Percentiles rank a stretch among this genome's conserved stretches.
Conservation (phyloP, 129 eudicot species). For the Escallonia rubra region DNA sequence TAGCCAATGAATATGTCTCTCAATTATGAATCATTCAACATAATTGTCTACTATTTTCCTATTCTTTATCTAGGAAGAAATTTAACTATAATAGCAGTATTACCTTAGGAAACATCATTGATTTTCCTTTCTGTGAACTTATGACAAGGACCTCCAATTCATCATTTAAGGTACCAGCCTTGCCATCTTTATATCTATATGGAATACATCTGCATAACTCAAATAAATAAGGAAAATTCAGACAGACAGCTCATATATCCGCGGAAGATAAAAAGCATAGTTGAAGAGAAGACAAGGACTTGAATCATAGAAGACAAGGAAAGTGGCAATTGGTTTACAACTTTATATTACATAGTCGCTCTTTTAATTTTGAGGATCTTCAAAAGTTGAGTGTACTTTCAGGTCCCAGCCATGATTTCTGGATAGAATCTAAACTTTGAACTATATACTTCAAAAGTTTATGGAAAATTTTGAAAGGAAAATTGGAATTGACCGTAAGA, state of each 20-base stretch:
- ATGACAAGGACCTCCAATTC: constrained; percentile 70
- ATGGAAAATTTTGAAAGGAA: too few relatives aligned
- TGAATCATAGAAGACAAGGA: not conserved
- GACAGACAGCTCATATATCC: too few relatives aligned
- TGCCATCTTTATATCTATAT: constrained; percentile 45
- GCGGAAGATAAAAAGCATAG: not conserved
- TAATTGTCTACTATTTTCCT: constrained; percentile 22
- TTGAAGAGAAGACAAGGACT: not conserved
- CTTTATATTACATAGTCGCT: too few relatives aligned
- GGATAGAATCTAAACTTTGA: too few relatives aligned
- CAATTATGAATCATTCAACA: constrained; percentile 21
- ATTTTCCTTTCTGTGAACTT: constrained; percentile 72
- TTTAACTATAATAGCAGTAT: not conserved
- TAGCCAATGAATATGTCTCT: constrained; percentile 14
- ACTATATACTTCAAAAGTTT: too few relatives aligned
- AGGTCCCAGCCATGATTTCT: too few relatives aligned
- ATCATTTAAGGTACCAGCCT: constrained; percentile 3
- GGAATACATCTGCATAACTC: constrained; percentile 60
- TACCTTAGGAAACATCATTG: constrained; percentile 93
- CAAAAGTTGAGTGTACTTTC: too few relatives aligned
- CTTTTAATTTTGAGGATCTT: too few relatives aligned
- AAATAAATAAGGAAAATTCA: not conserved
- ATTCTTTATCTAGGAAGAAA: not conserved
- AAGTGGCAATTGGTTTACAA: not conserved
- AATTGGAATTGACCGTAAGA: not conserved